Conservation (phyloP, 768 basidiomycete genomes). For the Nidularia sp. region DNA sequence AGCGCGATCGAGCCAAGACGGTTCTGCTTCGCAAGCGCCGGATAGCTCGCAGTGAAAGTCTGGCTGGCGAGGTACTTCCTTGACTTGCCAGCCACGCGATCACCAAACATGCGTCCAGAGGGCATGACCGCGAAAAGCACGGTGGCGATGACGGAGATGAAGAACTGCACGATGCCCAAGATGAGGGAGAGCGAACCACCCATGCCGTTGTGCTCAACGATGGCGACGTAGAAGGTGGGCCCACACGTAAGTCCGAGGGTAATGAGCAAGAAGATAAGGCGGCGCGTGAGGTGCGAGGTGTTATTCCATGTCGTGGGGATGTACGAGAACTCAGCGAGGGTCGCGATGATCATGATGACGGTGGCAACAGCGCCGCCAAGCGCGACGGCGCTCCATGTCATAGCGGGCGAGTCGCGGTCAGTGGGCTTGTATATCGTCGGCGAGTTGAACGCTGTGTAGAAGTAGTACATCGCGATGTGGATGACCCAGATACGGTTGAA, state of each 20-base stretch:
- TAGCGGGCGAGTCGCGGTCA: slow-evolving; percentile 60
- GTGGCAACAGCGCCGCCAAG: slow-evolving; percentile 96
- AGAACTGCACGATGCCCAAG: slow-evolving; percentile 95
- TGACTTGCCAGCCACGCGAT: slow-evolving; percentile 91
- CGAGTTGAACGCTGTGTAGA: slow-evolving; percentile 93
- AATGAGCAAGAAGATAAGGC: slow-evolving; percentile 84
- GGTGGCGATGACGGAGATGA: slow-evolving; percentile 83
- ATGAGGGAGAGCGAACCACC: slow-evolving; percentile 80
- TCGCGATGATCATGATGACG: slow-evolving; percentile 92
- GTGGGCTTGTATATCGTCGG: slow-evolving; percentile 73
- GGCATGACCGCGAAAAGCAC: slow-evolving; percentile 89
- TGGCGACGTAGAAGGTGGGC: slow-evolving; percentile 92
- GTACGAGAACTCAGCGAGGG: slow-evolving; percentile 92
- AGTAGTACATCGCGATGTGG: slow-evolving; percentile 93
- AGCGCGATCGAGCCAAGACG: slow-evolving; percentile 78
- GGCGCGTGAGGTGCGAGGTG: slow-evolving; percentile 90
- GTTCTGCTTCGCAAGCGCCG: slow-evolving; percentile 52
- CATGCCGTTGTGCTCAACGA: slow-evolving; percentile 65
- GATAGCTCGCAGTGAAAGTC: slow-evolving; percentile 97
- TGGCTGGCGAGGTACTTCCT: slow-evolving; percentile 98
- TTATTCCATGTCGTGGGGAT: slow-evolving; percentile 99
- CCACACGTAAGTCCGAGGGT: slow-evolving; percentile 89
- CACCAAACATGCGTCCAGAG: slow-evolving; percentile 98
- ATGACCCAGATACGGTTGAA: slow-evolving; percentile 99
- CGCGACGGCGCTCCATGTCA: slow-evolving; percentile 92